These are phyloP conservation scores for Penicillium psychrofluorescens DNA, from an alignment of 495 filamentous ascomycete genomes.

Conservation along the genomic window DNA sequence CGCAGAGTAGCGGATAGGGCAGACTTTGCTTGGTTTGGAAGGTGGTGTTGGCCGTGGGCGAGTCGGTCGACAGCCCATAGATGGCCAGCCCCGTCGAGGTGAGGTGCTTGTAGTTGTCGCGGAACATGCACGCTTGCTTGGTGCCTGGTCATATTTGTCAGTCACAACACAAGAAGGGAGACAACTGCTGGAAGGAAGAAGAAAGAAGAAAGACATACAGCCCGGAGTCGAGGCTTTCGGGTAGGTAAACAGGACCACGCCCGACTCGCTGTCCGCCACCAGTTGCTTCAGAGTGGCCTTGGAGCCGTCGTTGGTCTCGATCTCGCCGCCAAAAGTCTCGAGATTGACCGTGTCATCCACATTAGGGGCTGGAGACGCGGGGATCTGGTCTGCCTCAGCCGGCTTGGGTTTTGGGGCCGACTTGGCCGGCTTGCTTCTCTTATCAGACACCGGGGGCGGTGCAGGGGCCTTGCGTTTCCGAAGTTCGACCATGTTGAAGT, in stretches of 20 bases:
- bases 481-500: constrained; percentile 50
- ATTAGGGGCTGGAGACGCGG: constrained; percentile 22
- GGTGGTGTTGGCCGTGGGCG: constrained; percentile 78
- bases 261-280: constrained; percentile 72
- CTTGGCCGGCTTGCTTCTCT: constrained; percentile 41
- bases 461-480: constrained; percentile 67
- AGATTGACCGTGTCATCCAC: constrained; percentile 53
- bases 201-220: constrained; percentile 55
- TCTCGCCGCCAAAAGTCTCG: constrained; percentile 70
- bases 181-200: neutral
- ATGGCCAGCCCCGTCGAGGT: constrained; percentile 76
- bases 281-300: constrained; percentile 71
- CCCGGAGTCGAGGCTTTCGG: constrained; percentile 92
- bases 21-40: constrained; percentile 86
- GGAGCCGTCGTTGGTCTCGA: constrained; percentile 75
- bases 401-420: constrained; percentile 37
- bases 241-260: constrained; percentile 91
- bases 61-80: constrained; percentile 83
- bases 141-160: constrained; percentile 52
- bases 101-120: constrained; percentile 70
- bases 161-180: too few species aligned
- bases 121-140: constrained; percentile 86
- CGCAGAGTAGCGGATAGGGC: constrained; percentile 85
- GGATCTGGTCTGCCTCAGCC: constrained; percentile 25
- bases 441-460: constrained; percentile 46